These are phyloP conservation scores for Solanum rostratum DNA, from an alignment of 257 asterid genomes.

Conservation along the genomic window DNA sequence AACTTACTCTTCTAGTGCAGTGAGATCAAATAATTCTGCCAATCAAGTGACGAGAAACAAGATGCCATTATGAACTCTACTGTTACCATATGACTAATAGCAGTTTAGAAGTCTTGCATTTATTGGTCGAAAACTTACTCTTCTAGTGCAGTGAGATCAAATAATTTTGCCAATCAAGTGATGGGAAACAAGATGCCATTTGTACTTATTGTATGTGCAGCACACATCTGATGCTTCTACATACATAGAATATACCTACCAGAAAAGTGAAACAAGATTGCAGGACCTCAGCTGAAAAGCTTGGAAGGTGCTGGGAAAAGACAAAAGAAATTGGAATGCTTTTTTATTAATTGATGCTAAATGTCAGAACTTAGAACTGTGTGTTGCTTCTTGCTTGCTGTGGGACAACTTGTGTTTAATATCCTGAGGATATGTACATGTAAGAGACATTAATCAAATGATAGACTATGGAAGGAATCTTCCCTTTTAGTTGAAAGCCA, in stretches of 20 bases:
- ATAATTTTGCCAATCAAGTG: neutral
- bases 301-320: neutral
- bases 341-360: neutral
- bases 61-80: neutral
- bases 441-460: neutral
- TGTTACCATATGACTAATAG: neutral
- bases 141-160: neutral
- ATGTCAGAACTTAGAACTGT: neutral
- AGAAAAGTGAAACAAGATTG: neutral
- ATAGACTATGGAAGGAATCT: neutral
- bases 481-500: neutral
- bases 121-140: neutral
- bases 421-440: neutral
- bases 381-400: neutral
- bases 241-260: neutral
- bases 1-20: neutral
- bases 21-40: neutral
- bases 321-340: neutral
- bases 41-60: no score
- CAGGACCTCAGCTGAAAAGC: neutral
- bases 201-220: neutral
- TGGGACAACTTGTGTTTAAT: neutral
- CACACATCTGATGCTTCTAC: neutral
- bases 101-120: neutral
- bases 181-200: neutral